Evolutionary conservation across 768 basidiomycete species (phyloP), one percentile per base, ranked within the genome.

Genomic region (Leccinellum luteum): DNA sequence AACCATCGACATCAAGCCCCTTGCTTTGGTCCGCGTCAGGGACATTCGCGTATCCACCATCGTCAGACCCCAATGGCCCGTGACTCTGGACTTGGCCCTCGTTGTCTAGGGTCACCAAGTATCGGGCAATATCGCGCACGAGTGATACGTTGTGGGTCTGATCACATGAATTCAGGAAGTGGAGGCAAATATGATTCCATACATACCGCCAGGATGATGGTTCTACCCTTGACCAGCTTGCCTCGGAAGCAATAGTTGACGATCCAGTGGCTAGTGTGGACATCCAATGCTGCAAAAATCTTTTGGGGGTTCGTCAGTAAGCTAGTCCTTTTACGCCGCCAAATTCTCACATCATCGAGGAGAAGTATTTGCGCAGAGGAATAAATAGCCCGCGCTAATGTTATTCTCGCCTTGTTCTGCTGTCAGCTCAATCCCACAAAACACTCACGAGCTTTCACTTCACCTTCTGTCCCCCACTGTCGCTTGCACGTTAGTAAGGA

Each of bases 291-390:
- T 21, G 83, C 84, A 17, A 86, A 73, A 47, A 79, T 49, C 62
- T 64, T 27, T 41, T 19, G 19, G 25, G n/a, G 4, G 13, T 5
- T 14, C 23, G 32, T 51, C 23, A 59, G 31, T 60, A 3, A 8
- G 4, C 25, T 30, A 28, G 38, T 45, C 32, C 8, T 48, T 48
- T 9, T 3, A 15, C 34, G 9, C 10, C 5, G 25, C 47, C 25
- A 15, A 38, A 35, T 43, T 19, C 54, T 43, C 49, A 90, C 82
- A 64, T 91, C 89, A 64, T 93, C 90, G 34, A 92, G 73, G 13
- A 93, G 71, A 12, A 93, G 66, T 15, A 86, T 81, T 28, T 81
- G 68, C 0, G 89, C 84, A 15, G 71, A 71, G 1, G 80, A 81
- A 63, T 87, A 87, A 2, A 85, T 68, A 0, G 83, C 84, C 0